Base-by-base conservation (phyloP, 805 yeast genomes). In the Candida hispaniensis region DNA sequence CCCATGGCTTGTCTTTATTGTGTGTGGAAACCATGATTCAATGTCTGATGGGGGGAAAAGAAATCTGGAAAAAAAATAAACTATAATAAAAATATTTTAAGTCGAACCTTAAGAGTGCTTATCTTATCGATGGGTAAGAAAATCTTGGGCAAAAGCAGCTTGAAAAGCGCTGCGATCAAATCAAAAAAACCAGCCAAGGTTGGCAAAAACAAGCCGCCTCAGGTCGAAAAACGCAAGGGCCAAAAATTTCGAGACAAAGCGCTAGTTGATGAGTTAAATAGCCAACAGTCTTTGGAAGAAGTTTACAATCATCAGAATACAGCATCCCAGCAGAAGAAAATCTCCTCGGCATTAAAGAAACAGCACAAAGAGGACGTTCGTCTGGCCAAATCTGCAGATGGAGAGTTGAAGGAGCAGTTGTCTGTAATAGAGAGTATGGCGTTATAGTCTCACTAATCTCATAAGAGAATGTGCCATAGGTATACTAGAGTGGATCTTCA, bases 1-100 rank as follows among this genome's bases (percentile, higher is more conserved):
- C 97, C 97, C 97, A 86, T 35, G 97, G 97, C 59, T 88, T 88
- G 49, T 91, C 97, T 52, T 75, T 77, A 58, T 91, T 82, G 58
- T 88, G 86, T 29, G 93, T 82, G 2, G 95, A 82, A 14, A 79
- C 83, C 98, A 88, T 88, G 26, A 44, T 50, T 18, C 21, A 19
- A 19, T 19, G 10, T 19, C 8, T 8, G 9, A 8, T 8, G 40
- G 12, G 14, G 17, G 18, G 9, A 11, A 6, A 14, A 18, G 39
- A 14, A 29, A 27, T 12, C 9, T 12, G 16, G 16, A 27, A 12
- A 27, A 27, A 12, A 27, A 27, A 27, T 27, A 27, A 27, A 27
- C 9, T 12, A 9, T 7, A 12, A 7, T 12, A 14, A 8, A 12
- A 16, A 12, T 12, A 13, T n/a, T 9, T 10, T 27, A 27, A 12